phyloP scores from a whole-genome alignment of 164 flowering plant species.

The Brasenia schreberi region DNA sequence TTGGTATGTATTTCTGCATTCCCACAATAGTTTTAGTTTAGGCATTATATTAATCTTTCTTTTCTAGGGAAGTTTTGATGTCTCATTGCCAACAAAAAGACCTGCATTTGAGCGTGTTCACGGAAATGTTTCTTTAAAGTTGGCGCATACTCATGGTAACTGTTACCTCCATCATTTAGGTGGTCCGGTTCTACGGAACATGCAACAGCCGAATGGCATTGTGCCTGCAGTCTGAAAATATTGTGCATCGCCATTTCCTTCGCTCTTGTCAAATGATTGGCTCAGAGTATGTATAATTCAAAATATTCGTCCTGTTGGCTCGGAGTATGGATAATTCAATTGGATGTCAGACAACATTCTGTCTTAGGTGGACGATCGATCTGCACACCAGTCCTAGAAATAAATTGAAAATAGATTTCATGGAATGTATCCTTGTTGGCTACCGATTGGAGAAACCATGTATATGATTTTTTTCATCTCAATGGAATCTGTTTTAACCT shows the following conservation, averaged over 20 bases:
- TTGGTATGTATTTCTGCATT: neutral
- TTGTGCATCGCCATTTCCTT: neutral
- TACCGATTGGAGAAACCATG: too few species aligned
- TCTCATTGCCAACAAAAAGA: too few species aligned
- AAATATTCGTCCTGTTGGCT: neutral
- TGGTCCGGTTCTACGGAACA: constrained; percentile 20
- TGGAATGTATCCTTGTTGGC: too few species aligned
- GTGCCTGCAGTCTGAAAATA: constrained; percentile 31
- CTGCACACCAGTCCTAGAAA: neutral
- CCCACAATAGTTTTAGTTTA: neutral
- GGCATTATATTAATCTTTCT: neutral
- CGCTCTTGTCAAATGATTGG: neutral
- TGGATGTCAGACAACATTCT: neutral
- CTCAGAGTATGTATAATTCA: neutral
- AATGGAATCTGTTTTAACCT: too few species aligned
- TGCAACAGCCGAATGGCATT: constrained; percentile 45
- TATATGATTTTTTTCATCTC: too few species aligned
- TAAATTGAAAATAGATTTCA: neutral
- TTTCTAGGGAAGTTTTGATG: neutral
- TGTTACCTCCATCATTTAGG: constrained; percentile 22
- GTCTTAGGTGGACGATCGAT: neutral
- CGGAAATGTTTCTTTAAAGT: too few species aligned
- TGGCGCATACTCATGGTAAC: neutral
- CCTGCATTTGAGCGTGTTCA: too few species aligned
- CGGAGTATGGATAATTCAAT: neutral